phyloP scores from a whole-genome alignment of 495 filamentous ascomycete species.

The Penicillium coprophilum region DNA sequence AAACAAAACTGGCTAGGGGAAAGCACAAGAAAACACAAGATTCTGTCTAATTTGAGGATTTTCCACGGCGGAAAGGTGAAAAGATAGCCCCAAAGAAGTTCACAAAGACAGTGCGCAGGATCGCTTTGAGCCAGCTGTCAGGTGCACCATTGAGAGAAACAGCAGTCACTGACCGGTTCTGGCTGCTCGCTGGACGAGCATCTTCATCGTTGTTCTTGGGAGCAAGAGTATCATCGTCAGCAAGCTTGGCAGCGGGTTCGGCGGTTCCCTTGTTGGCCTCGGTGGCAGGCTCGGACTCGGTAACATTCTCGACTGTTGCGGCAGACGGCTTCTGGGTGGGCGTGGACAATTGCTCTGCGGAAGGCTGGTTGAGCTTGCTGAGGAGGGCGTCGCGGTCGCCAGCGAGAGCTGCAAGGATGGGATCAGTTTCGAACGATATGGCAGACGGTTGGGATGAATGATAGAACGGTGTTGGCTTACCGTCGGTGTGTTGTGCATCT shows the following conservation, averaged over 20 bases:
- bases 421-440: conserved; percentile 39
- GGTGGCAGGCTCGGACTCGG: conserved; percentile 20
- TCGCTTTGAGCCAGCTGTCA: conserved; percentile 47
- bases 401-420: conserved; percentile 39
- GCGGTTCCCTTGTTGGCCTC: conserved; percentile 16
- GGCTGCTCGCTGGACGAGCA: conserved; percentile 42
- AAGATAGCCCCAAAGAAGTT: conserved; percentile 45
- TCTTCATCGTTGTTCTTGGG: conserved; percentile 36
- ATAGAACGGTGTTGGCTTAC: conserved; percentile 30
- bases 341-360: conserved; percentile 31
- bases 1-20: conserved; percentile 1
- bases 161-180: conserved; percentile 48
- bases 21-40: conserved; percentile 14
- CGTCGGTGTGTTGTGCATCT: conserved; percentile 24
- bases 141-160: conserved; percentile 44
- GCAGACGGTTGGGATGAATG: conserved; percentile 21
- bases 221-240: conserved; percentile 19
- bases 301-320: conserved; percentile 13
- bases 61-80: conserved; percentile 41
- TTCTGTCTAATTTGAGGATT: conserved; percentile 30
- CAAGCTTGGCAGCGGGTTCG: conserved; percentile 16
- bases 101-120: conserved; percentile 45
- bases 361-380: conserved; percentile 33
- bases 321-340: conserved; percentile 12
- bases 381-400: conserved; percentile 41